Base-by-base conservation (phyloP, 345 rosid genomes). In the Gossypium bickii region DNA sequence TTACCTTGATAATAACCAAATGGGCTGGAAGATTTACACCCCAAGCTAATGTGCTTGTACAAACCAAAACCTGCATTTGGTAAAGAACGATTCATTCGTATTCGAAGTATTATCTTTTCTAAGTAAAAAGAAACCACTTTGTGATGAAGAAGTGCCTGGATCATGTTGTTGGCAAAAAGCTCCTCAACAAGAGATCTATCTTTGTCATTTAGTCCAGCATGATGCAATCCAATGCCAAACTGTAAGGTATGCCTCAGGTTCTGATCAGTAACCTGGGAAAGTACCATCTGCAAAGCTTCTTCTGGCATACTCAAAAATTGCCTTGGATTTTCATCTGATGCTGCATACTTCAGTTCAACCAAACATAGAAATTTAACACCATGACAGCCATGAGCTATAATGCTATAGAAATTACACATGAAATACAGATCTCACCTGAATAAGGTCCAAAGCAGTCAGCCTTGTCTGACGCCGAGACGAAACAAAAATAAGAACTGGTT, bases 401-500 rank as follows among this genome's bases (percentile, higher is more conserved):
- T 55, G 11, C 52, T 47, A 67, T 58, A 56, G 10, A 3, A 56
- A 25, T 55, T 17, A 67, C 44, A 71, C 73, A 13, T 51, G 49
- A 43, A 77, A 83, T 77, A 73, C 48, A 72, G 60, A 63, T 55
- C 81, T 81, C 76, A 86, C 98, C 91, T 94, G 98, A 81, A 94
- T 92, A 80, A 94, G 93, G 85, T 94, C 98, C 77, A 94, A 84
- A 17, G 98, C 98, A 9, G 98, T 94, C 62, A 94, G 98, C 86
- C 98, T 91, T 66, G 98, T 94, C 84, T 94, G 98, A 58, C 98
- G 93, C 72, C 98, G 97, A 66, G 98, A 94, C 53, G 98, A 94
- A 70, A 94, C 98, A 78, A 94, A 94, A 76, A 94, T 94, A 78
- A 94, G 95, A 77, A 91, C 97, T 49, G 98, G 98, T 79, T 94